Evolutionary conservation across 192 early-diverging fungal species (phyloP), one percentile per base, ranked within the genome.

Genomic region (Cetraspora pellucida): DNA sequence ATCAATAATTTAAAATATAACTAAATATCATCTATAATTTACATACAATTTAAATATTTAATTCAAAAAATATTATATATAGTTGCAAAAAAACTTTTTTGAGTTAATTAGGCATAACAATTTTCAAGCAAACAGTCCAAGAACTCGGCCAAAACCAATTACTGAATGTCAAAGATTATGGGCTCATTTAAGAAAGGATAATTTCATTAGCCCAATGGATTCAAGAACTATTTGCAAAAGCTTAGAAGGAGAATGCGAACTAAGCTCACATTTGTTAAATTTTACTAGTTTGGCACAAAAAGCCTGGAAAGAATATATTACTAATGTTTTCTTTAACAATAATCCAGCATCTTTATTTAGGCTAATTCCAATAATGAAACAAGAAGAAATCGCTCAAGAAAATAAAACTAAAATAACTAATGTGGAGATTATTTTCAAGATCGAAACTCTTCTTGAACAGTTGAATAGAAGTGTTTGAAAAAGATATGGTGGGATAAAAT

Each of bases 91-190:
- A 16, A 67, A 67, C 43, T 67, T 67, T 3, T 67, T 67, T 21
- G 23, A 67, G 16, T 3, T 67, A 43, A 67, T 67, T 46, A 37
- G 65, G 43, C 19, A 67, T 67, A 67, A 67, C 31, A 25, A 67
- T 43, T 2, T 16, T 43, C 31, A 64, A 50, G 9, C 9, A 49
- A 50, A 46, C 27, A 0, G 7, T 8, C 17, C 37, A 67, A 45
- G 65, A 46, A 44, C 10, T n/a, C 30, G 16, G 4, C 23, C 2
- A 31, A 2, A 31, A n/a, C n/a, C n/a, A n/a, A n/a, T n/a, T n/a
- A n/a, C n/a, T n/a, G 44, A 46, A 13, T 67, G n/a, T 17, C 43
- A 67, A 44, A 45, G 65, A 10, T 67, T 46, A 43, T 37, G 10
- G 19, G 45, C 23, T 43, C 27, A 47, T 19, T 37, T 43, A 44